Evolutionary conservation across 192 early-diverging fungal genomes (phyloP), one percentile per base, ranked within the genome.

Genomic region (Coemansia sp.): DNA sequence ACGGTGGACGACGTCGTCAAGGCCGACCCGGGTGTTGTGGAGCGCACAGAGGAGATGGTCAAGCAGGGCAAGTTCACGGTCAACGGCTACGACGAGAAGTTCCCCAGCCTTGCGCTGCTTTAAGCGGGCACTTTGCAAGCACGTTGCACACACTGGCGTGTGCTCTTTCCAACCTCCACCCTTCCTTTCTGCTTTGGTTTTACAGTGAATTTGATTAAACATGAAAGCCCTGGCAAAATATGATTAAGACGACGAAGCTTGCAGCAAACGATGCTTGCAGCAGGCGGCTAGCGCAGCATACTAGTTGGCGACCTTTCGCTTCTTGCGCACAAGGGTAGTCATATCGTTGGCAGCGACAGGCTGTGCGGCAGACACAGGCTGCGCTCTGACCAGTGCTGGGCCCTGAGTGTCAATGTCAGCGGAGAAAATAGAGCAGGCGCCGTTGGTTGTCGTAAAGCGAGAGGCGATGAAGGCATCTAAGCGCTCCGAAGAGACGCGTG

Each of bases 21-120:
- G 77, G 91, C 91, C 54, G 89, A 87, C 76, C 96, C 96, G 26
- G 93, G 95, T 49, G 78, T 98, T 50, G 89, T 87, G 67, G 76
- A 81, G 71, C 87, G 84, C 52, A 88, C 94, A 29, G 91, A 91
- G 67, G 89, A 91, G 64, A 87, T 91, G 87, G 77, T 88, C 59
- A 85, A 91, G 80, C 85, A 92, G 81, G 87, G 90, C 64, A 83
- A 93, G 63, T 98, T 88, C 88, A 82, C 72, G 29, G 85, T 94
- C 43, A 90, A 93, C 39, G 93, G 90, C 46, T 98, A 98, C 83
- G 91, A 94, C 80, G 92, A 94, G 76, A 91, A 86, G 83, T 96
- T 91, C 68, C 85, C 87, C 42, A 83, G 81, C 54, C 78, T 85
- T 47, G 72, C 80, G 30, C 77, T 85, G 60, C 78, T 87, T 61